These are phyloP conservation scores for Sungouiella thailandica DNA, from an alignment of 805 yeast genomes.

Conservation along the genomic window DNA sequence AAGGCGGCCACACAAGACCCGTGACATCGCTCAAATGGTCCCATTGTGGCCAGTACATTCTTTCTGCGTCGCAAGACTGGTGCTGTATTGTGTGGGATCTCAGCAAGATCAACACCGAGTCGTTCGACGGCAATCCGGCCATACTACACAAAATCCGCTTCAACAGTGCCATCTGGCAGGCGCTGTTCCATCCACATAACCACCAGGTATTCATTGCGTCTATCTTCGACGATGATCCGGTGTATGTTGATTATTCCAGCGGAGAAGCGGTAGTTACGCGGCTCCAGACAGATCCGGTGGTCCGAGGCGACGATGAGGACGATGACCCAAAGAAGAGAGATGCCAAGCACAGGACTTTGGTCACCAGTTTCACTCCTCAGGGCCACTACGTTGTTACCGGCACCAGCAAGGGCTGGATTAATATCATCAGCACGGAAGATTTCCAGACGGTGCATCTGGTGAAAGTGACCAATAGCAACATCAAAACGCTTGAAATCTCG, in stretches of 20 bases:
- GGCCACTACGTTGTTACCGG: conserved; percentile 65
- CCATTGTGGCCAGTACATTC: conserved; percentile 57
- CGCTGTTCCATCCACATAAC: conserved; percentile 49
- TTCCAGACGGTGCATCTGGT: conserved; percentile 40
- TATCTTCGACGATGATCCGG: conserved; percentile 58
- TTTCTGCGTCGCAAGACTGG: conserved; percentile 82
- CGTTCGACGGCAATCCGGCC: conserved; percentile 16
- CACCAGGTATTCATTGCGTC: conserved; percentile 54
- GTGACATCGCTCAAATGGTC: conserved; percentile 79
- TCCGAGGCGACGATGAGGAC: conserved; percentile 9
- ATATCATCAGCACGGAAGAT: conserved; percentile 34
- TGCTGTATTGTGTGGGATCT: conserved; percentile 78
- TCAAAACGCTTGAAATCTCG: conserved; percentile 62
- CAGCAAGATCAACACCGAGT: conserved; percentile 18
- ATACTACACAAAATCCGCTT: conserved; percentile 45
- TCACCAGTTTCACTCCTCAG: conserved; percentile 45
- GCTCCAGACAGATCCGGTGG: conserved; percentile 16
- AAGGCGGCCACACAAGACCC: conserved; percentile 60
- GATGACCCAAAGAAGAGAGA: conserved; percentile 20
- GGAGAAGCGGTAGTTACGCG: conserved; percentile 14
- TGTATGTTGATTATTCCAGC: conserved; percentile 39
- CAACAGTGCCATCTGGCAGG: conserved; percentile 72
- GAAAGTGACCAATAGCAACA: conserved; percentile 62
- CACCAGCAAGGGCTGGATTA: conserved; percentile 75
- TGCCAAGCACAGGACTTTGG: conserved; percentile 41